phyloP scores from a whole-genome alignment of 1,139 yeast species.

The Kodamaea suecica region DNA sequence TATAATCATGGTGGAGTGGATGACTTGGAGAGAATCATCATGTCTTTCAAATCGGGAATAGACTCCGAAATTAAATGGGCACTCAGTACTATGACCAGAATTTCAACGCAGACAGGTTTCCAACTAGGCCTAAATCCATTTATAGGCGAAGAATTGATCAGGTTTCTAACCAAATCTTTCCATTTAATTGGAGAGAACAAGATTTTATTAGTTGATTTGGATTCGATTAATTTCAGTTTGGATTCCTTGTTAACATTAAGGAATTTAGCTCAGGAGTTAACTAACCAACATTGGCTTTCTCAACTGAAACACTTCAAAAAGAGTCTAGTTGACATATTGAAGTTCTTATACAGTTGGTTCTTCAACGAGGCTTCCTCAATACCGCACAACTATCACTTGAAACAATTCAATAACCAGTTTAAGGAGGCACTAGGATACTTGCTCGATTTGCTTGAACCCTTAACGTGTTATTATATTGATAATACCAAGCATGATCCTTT shows the following conservation, averaged over 20 bases:
- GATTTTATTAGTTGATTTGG: slow-evolving; percentile 25
- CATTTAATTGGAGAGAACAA: slow-evolving; percentile 27
- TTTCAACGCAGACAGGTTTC: slow-evolving; percentile 39
- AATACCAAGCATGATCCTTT: slow-evolving; percentile 61
- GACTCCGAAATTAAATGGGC: slow-evolving; percentile 67
- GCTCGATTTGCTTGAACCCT: slow-evolving; percentile 79
- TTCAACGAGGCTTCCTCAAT: slow-evolving; percentile 17
- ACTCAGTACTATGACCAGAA: slow-evolving; percentile 53
- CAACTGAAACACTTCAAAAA: slow-evolving; percentile 49
- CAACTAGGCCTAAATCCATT: slow-evolving; percentile 48
- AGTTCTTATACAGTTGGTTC: slow-evolving; percentile 45
- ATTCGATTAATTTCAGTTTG: slow-evolving; percentile 42
- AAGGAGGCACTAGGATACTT: slow-evolving; percentile 66
- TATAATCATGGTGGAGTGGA: slow-evolving; percentile 48
- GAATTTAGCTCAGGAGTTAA: slow-evolving; percentile 78
- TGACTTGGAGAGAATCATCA: slow-evolving; percentile 54
- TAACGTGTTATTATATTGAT: slow-evolving; percentile 79
- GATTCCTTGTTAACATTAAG: slow-evolving; percentile 72
- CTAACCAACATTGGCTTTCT: slow-evolving; percentile 77
- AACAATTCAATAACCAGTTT: slow-evolving; percentile 37
- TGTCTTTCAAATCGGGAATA: slow-evolving; percentile 62
- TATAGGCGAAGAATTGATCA: slow-evolving; percentile 50
- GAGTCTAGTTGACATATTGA: slow-evolving; percentile 44
- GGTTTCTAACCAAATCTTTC: slow-evolving; percentile 36
- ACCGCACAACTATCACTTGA: slow-evolving; percentile 14